phyloP scores from a whole-genome alignment of 2,329 filamentous ascomycete species.

The Hypoxylon sp. region DNA sequence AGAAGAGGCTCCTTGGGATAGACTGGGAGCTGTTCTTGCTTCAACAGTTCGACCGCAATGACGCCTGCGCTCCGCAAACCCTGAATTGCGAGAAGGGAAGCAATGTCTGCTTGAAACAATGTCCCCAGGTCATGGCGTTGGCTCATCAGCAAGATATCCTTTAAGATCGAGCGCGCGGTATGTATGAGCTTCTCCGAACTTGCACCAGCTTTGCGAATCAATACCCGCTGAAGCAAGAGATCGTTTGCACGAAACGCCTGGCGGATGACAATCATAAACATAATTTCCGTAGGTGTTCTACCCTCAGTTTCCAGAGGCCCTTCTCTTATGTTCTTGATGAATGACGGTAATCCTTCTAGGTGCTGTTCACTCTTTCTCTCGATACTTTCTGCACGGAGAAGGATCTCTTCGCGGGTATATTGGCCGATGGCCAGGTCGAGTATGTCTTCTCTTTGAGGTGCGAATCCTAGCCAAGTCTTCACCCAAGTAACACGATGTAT shows the following conservation, averaged over 20 bases:
- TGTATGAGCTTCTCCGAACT: slow-evolving; percentile 54
- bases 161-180: slow-evolving; percentile 52
- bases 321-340: slow-evolving; percentile 46
- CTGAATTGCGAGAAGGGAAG: slow-evolving; percentile 52
- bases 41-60: slow-evolving; percentile 56
- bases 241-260: slow-evolving; percentile 51
- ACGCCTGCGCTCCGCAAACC: slow-evolving; percentile 56
- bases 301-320: slow-evolving; percentile 43
- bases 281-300: slow-evolving; percentile 47
- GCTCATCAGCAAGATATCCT: slow-evolving; percentile 54
- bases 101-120: slow-evolving; percentile 52
- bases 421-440: slow-evolving; percentile 55
- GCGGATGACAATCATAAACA: slow-evolving; percentile 47
- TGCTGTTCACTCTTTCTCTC: slow-evolving; percentile 46
- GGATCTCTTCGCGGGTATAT: slow-evolving; percentile 54
- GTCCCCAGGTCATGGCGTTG: slow-evolving; percentile 53
- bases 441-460: slow-evolving; percentile 54
- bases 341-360: slow-evolving; percentile 49
- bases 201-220: slow-evolving; percentile 55
- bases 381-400: slow-evolving; percentile 48
- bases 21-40: slow-evolving; percentile 55
- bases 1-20: slow-evolving; percentile 55
- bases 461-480: slow-evolving; percentile 49
- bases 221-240: slow-evolving; percentile 54
- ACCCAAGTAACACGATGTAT: slow-evolving; percentile 49